A percentile compares a stretch with the other conserved stretches of the same genome.
These are phyloP conservation scores for Phytophthora sp. DNA, from an alignment of 352 stramenopile genomes.

Conservation along the genomic window DNA sequence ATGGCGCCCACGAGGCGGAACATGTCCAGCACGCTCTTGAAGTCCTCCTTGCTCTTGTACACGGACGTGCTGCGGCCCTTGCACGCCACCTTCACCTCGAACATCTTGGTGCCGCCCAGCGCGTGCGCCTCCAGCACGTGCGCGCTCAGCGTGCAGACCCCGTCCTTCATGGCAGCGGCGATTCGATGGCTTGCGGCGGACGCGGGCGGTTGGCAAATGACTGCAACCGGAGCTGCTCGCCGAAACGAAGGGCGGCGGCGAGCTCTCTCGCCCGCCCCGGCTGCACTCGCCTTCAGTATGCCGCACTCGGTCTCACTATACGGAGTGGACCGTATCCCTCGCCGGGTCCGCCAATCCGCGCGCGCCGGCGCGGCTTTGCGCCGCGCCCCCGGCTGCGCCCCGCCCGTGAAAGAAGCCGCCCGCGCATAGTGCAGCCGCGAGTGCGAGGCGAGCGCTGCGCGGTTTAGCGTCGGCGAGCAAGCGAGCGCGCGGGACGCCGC, in stretches of 20 bases:
- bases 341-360: constrained; percentile 11
- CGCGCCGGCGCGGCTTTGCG: background rate
- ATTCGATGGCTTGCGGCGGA: background rate
- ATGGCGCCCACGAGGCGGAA: constrained; percentile 81
- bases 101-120: constrained; percentile 81
- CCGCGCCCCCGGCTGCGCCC: background rate
- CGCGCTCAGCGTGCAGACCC: constrained; percentile 47
- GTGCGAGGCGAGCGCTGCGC: too few species aligned
- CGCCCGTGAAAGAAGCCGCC: background rate
- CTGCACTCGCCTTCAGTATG: constrained; percentile 29
- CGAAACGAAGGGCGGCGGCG: constrained; percentile 35
- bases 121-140: constrained; percentile 68
- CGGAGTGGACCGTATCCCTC: constrained; percentile 3
- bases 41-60: constrained; percentile 88
- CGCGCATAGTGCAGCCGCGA: too few species aligned
- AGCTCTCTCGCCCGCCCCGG: constrained; percentile 13
- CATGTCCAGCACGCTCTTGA: constrained; percentile 84
- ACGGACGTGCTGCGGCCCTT: constrained; percentile 77
- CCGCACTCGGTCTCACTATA: constrained; percentile 24
- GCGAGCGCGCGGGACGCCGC: background rate
- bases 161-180: constrained; percentile 49
- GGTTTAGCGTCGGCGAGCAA: constrained; percentile 15
- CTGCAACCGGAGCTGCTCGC: constrained; percentile 7
- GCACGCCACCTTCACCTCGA: constrained; percentile 79
- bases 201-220: constrained; percentile 32